Percentiles rank a stretch among this genome's conserved stretches.
phyloP scores from a whole-genome alignment of 2,329 filamentous ascomycete species.

The Fusarium tuaranense region DNA sequence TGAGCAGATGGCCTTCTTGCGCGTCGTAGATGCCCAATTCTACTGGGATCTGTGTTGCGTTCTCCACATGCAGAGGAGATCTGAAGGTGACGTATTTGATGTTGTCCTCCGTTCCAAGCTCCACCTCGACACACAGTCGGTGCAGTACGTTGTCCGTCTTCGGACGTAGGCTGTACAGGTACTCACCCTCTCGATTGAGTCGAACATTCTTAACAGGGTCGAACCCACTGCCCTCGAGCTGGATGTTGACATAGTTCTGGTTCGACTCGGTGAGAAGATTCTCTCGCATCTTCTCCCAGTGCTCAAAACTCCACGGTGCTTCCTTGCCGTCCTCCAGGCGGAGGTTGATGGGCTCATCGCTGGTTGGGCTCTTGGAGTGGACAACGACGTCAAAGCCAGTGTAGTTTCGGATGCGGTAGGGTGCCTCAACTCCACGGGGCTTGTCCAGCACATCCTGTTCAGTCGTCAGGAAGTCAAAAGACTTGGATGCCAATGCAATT shows the following conservation, averaged over 20 bases:
- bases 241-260: conserved; percentile 82
- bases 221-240: conserved; percentile 93
- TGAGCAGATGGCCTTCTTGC: conserved; percentile 88
- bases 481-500: conserved; percentile 93
- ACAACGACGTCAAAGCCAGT: conserved; percentile 92
- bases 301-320: conserved; percentile 95
- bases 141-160: conserved; percentile 88
- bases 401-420: conserved; percentile 94
- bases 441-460: conserved; percentile 91
- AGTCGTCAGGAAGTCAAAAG: conserved; percentile 88
- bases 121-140: conserved; percentile 91
- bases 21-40: conserved; percentile 93
- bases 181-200: conserved; percentile 94
- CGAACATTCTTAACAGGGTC: conserved; percentile 89
- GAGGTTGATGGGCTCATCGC: conserved; percentile 76
- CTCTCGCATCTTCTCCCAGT: conserved; percentile 96
- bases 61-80: conserved; percentile 92
- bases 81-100: conserved; percentile 98
- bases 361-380: conserved; percentile 77
- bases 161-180: conserved; percentile 88
- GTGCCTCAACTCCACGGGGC: conserved; percentile 89
- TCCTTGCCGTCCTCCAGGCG: conserved; percentile 91
- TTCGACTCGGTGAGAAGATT: conserved; percentile 87
- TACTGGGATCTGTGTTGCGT: conserved; percentile 95
- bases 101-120: conserved; percentile 84